phyloP scores from a whole-genome alignment of 2,329 filamentous ascomycete genomes.

The Trichophyton mentagrophytes region DNA sequence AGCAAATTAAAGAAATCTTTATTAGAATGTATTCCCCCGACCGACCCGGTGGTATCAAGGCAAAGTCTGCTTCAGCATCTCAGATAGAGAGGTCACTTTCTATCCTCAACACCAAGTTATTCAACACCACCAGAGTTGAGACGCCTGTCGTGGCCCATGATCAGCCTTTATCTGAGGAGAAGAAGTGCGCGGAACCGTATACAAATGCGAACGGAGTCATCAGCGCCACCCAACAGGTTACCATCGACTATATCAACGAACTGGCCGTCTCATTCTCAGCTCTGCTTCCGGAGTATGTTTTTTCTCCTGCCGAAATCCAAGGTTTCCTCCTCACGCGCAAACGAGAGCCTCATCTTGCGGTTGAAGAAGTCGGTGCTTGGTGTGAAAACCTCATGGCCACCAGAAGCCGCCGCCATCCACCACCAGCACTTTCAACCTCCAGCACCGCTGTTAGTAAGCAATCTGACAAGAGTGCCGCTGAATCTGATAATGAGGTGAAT shows the following conservation, averaged over 20 bases:
- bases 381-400: constrained; percentile 8
- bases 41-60: not conserved
- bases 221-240: not conserved
- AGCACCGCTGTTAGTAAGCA: not conserved
- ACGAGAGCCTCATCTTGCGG: constrained; percentile 33
- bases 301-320: constrained; percentile 43
- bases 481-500: not conserved
- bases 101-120: not conserved
- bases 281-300: constrained; percentile 33
- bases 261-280: constrained; percentile 36
- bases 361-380: constrained; percentile 35
- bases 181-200: not conserved
- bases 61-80: not conserved
- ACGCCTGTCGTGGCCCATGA: not conserved
- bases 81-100: not conserved
- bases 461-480: not conserved
- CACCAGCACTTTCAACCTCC: not conserved
- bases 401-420: not conserved
- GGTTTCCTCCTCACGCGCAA: constrained; percentile 33
- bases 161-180: not conserved
- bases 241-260: constrained; percentile 11
- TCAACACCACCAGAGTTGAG: not conserved
- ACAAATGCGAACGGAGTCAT: not conserved
- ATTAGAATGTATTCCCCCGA: constrained; percentile 18
- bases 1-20: constrained; percentile 19